Evolutionary conservation across 306 rosid genomes (phyloP).

Genomic region (Erythrophleum fordii): DNA sequence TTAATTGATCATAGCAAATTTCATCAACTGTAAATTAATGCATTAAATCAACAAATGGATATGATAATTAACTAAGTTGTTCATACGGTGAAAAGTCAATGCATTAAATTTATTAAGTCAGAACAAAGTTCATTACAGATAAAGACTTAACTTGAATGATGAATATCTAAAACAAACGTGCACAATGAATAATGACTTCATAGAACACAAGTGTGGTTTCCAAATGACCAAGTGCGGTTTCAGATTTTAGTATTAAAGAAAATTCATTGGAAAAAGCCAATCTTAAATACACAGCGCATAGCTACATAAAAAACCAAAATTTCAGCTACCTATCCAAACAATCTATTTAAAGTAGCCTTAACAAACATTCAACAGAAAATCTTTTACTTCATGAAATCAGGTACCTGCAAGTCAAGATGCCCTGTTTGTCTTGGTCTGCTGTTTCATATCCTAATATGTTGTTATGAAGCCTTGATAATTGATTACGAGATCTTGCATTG

Average conservation of each 20-base stretch:
- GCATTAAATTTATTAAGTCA: not conserved
- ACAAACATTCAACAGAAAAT: not conserved
- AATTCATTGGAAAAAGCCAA: not conserved
- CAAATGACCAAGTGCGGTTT: not conserved
- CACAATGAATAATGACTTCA: not conserved
- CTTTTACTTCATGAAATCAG: not conserved
- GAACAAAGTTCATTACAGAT: not conserved
- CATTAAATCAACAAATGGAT: not conserved
- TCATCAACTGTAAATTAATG: not conserved
- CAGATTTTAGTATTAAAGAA: not conserved
- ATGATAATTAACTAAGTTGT: too few relatives aligned
- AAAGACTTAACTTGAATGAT: not conserved
- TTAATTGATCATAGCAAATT: not conserved
- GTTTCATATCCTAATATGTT: not conserved
- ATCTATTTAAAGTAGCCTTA: not conserved
- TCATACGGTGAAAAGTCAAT: too few relatives aligned
- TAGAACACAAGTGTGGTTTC: not conserved
- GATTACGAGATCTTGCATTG: not conserved
- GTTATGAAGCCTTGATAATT: not conserved
- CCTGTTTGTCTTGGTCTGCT: not conserved
- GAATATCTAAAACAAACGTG: not conserved
- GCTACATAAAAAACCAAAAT: not conserved
- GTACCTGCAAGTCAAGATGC: not conserved
- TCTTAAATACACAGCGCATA: not conserved
- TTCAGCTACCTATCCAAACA: not conserved